phyloP scores from a whole-genome alignment of 768 basidiomycete genomes.

The Mycena venus region DNA sequence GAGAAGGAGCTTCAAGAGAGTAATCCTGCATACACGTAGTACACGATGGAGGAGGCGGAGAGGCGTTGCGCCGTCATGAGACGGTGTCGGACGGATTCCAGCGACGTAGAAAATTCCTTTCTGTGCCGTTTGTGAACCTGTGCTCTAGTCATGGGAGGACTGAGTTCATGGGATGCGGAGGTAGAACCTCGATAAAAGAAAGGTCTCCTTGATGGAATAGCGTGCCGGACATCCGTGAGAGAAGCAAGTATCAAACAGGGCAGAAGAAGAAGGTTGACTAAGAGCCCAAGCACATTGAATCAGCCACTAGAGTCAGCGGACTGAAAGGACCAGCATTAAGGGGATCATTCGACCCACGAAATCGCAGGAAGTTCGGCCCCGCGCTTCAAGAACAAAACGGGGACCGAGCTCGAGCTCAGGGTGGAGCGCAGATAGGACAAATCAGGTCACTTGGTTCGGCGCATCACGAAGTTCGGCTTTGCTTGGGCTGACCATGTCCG shows the following conservation, averaged over 20 bases:
- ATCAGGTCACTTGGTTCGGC: too few species aligned
- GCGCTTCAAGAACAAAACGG: too few species aligned
- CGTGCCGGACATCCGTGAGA: not conserved
- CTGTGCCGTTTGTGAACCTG: not conserved
- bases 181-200: not conserved
- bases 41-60: constrained; percentile 3
- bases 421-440: too few species aligned
- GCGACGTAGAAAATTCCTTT: not conserved
- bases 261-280: not conserved
- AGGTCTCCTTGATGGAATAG: not conserved
- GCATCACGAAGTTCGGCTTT: too few species aligned
- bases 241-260: not conserved
- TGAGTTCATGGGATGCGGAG: not conserved
- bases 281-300: not conserved
- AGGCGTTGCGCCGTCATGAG: not conserved
- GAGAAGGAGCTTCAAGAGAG: not conserved
- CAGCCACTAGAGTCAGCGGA: not conserved
- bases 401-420: too few species aligned
- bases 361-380: not conserved
- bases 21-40: not conserved
- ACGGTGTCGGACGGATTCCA: not conserved
- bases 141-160: constrained; percentile 15
- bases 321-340: not conserved
- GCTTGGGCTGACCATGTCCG: too few species aligned
- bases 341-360: not conserved